Conservation (phyloP, 805 yeast species). For the Starmerella gropengiesseri region DNA sequence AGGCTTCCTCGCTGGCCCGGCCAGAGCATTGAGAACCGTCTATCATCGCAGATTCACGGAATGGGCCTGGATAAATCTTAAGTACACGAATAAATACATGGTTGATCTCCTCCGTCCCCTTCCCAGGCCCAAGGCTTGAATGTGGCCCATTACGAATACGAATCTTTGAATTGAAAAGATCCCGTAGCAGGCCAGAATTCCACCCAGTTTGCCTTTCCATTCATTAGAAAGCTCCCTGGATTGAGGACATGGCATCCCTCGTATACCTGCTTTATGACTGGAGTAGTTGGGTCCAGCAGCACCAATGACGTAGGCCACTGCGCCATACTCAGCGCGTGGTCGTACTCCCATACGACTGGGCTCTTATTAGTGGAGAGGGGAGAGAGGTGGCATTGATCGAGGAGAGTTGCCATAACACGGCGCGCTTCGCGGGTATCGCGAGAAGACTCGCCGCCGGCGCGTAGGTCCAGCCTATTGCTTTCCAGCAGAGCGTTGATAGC, state of each 20-base stretch:
- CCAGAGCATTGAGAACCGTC: background rate
- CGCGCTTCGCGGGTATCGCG: slow-evolving; percentile 29
- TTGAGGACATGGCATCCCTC: slow-evolving; percentile 75
- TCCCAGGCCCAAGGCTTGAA: too few species aligned
- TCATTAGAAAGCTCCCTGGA: slow-evolving; percentile 45
- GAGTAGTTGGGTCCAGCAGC: slow-evolving; percentile 60
- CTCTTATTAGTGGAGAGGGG: slow-evolving; percentile 58
- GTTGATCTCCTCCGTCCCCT: too few species aligned
- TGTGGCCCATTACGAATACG: too few species aligned
- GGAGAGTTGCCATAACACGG: slow-evolving; percentile 61
- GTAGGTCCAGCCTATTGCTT: background rate
- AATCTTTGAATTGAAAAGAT: slow-evolving; percentile 28
- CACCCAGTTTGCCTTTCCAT: slow-evolving; percentile 48
- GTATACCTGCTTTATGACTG: slow-evolving; percentile 62
- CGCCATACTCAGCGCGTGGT: slow-evolving; percentile 53
- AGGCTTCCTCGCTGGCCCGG: slow-evolving; percentile 18
- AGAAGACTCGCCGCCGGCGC: background rate
- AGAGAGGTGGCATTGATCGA: slow-evolving; percentile 80
- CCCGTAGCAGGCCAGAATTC: slow-evolving; percentile 60
- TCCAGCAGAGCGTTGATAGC: slow-evolving; percentile 10
- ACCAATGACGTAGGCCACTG: slow-evolving; percentile 64
- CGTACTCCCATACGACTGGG: slow-evolving; percentile 60
- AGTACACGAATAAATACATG: background rate
- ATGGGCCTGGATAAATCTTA: background rate
- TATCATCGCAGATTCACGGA: background rate